A percentile compares a stretch with the other conserved stretches of the same genome.
Conservation (phyloP, 805 yeast genomes). For the Candida khao-thaluensis region DNA sequence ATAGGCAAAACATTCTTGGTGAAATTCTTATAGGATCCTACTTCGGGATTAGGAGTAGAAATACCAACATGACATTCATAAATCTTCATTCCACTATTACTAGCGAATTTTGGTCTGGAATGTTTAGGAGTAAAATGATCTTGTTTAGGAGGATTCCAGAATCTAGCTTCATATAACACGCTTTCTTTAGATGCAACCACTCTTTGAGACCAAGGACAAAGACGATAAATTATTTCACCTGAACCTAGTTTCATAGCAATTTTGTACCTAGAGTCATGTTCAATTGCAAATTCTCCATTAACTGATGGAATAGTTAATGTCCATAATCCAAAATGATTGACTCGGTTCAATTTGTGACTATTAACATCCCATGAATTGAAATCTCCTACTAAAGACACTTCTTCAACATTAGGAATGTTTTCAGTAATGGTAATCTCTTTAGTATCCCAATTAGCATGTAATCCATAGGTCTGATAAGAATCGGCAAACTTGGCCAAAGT, state of each 20-base stretch:
- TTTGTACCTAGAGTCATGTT: constrained; percentile 79
- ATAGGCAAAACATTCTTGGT: constrained; percentile 79
- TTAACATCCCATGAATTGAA: constrained; percentile 79
- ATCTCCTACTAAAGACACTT: constrained; percentile 84
- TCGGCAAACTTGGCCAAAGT: constrained; percentile 63
- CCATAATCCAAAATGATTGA: constrained; percentile 73
- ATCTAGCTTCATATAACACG: constrained; percentile 74
- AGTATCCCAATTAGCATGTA: constrained; percentile 56
- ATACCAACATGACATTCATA: constrained; percentile 97
- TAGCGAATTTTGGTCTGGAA: constrained; percentile 54
- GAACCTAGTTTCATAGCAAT: constrained; percentile 61
- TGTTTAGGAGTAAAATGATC: constrained; percentile 59
- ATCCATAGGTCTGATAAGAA: constrained; percentile 74
- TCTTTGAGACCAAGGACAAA: constrained; percentile 87
- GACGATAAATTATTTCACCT: constrained; percentile 72
- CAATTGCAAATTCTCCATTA: constrained; percentile 60
- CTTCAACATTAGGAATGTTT: constrained; percentile 86
- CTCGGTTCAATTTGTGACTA: constrained; percentile 51
- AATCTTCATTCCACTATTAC: constrained; percentile 57
- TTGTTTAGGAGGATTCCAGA: constrained; percentile 75
- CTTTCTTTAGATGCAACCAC: constrained; percentile 69
- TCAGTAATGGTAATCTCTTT: constrained; percentile 66
- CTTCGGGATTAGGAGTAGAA: constrained; percentile 82
- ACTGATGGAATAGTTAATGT: constrained; percentile 55
- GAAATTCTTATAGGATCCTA: constrained; percentile 85